Conservation (phyloP, 352 stramenopile species). For the Phytophthora uliginosa region DNA sequence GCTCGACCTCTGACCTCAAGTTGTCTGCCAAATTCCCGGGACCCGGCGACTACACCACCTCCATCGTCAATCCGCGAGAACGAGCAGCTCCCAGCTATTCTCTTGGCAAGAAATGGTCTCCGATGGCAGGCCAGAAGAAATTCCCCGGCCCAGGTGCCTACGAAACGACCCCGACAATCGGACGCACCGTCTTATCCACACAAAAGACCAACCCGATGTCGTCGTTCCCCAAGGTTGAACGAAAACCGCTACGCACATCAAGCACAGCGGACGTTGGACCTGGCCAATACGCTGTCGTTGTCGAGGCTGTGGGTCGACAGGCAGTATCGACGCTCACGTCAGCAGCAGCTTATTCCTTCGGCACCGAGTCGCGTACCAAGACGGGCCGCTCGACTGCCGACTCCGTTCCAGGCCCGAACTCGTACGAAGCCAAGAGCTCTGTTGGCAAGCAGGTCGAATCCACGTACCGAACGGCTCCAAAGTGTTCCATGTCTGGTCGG, state of each 20-base stretch:
- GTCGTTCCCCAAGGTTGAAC: constrained; percentile 76
- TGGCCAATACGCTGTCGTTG: constrained; percentile 78
- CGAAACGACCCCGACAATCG: constrained; percentile 66
- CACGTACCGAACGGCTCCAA: constrained; percentile 69
- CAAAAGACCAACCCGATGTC: constrained; percentile 69
- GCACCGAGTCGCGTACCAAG: constrained; percentile 64
- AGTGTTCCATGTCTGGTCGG: constrained; percentile 80
- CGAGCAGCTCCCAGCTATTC: constrained; percentile 72
- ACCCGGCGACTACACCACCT: constrained; percentile 71
- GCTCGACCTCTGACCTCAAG: constrained; percentile 69
- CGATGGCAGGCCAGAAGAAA: constrained; percentile 53
- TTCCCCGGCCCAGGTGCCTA: constrained; percentile 71
- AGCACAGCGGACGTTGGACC: constrained; percentile 70
- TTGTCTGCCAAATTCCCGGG: constrained; percentile 55
- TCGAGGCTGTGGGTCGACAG: constrained; percentile 74
- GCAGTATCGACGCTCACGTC: constrained; percentile 69
- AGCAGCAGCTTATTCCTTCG: constrained; percentile 75
- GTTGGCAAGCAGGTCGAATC: constrained; percentile 77
- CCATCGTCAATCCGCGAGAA: constrained; percentile 79
- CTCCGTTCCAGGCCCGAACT: constrained; percentile 48
- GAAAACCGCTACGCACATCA: constrained; percentile 62
- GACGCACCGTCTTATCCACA: constrained; percentile 76
- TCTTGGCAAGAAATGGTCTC: constrained; percentile 80
- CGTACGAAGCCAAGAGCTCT: constrained; percentile 69
- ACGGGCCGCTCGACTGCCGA: constrained; percentile 36